Evolutionary conservation across 2,329 filamentous ascomycete genomes (phyloP), one percentile per base, ranked within the genome.

Genomic region (Trichoderma sp.): DNA sequence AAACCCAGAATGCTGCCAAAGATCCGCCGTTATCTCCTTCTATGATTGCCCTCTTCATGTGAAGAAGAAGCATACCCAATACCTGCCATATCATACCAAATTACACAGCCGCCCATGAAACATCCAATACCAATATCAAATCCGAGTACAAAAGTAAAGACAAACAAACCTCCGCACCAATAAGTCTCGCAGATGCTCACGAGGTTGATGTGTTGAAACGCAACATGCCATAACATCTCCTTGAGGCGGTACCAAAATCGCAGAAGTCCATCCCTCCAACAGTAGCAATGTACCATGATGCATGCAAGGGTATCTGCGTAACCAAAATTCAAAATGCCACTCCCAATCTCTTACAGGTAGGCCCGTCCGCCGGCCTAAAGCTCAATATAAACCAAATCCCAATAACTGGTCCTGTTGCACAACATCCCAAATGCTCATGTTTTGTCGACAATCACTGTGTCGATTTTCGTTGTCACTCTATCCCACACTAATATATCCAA

Each of bases 261-360:
- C 62, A 73, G 28, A 62, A 53, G 47, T 47, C n/a, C 63, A 36
- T 68, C 51, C 53, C 63, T 68, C 51, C 62, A 36, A 62, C 21
- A 18, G 24, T 18, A 12, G 36, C 58, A 65, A 65, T 66, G 60
- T 57, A 26, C 24, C 39, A 7, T 43, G 32, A 63, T 34, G 47
- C 56, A 60, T 61, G 39, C 43, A 56, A 39, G 34, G 57, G 39
- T 43, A 64, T 60, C 65, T 39, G 34, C 43, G 36, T 34, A 30
- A 47, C 7, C 28, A 12, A 47, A 58, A 60, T 9, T 58, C 65
- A 61, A 47, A 53, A 34, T 32, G 26, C 66, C 57, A 36, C 28
- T 6, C 66, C 57, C 57, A 51, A 2, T 51, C 21, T 14, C 39
- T 62, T 57, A 28, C n/a, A 28, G 18, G 18, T 14, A 39, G 3